phyloP scores from a whole-genome alignment of 345 rosid genomes.

The Salix koriyanagi region DNA sequence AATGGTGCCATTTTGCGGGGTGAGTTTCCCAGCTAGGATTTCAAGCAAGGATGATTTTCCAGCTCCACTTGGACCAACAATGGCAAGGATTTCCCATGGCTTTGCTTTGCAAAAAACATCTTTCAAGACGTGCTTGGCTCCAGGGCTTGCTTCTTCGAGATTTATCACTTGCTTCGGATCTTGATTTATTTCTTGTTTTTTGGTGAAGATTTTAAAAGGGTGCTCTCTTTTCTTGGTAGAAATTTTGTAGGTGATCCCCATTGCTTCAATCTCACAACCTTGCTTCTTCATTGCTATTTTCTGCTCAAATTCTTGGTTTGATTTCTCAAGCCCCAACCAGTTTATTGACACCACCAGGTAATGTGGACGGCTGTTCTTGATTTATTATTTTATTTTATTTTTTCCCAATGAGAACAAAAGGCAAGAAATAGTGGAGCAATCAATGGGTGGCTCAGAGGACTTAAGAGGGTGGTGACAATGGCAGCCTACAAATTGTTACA shows the following conservation, averaged over 20 bases:
- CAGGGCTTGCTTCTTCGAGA: slow-evolving; percentile 24
- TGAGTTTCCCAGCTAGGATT: slow-evolving; percentile 62
- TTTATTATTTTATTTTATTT: neutral
- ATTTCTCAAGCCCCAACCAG: neutral
- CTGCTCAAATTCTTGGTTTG: neutral
- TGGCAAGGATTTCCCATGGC: slow-evolving; percentile 90
- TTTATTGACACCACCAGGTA: neutral
- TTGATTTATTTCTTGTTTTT: slow-evolving; percentile 19
- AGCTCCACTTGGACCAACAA: slow-evolving; percentile 96
- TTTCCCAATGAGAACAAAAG: neutral
- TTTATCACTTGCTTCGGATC: slow-evolving; percentile 10
- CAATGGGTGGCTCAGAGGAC: neutral
- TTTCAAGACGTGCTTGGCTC: slow-evolving; percentile 53
- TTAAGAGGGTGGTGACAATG: neutral
- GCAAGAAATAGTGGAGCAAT: neutral
- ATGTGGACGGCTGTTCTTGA: neutral
- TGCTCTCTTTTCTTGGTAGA: slow-evolving; percentile 1
- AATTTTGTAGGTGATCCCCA: slow-evolving; percentile 64
- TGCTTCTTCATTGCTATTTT: slow-evolving; percentile 55
- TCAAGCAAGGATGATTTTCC: slow-evolving; percentile 88
- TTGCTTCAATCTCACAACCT: slow-evolving; percentile 85
- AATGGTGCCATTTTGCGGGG: slow-evolving; percentile 62
- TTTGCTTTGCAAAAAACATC: slow-evolving; percentile 76
- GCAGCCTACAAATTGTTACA: neutral
- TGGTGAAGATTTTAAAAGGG: slow-evolving; percentile 20